Conservation (phyloP, 1,284 basidiomycete genomes). For the Lentinus polychrous region DNA sequence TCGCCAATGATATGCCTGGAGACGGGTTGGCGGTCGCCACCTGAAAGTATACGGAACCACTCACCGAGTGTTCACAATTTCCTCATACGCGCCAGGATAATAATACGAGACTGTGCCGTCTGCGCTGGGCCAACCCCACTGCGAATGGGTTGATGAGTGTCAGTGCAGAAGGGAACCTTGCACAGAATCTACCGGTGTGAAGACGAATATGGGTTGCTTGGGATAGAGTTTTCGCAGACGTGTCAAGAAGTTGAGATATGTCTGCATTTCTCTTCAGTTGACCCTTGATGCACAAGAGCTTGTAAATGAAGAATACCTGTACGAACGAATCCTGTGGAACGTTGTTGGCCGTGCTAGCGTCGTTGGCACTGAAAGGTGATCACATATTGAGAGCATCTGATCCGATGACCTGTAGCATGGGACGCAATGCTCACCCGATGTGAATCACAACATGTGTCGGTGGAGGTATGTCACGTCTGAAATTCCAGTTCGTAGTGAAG, state of each 20-base stretch:
- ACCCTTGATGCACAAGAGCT: neutral
- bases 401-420: neutral
- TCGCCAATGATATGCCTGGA: slow-evolving; percentile 35
- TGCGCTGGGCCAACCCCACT: slow-evolving; percentile 54
- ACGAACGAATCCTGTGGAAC: slow-evolving; percentile 38
- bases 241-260: slow-evolving; percentile 38
- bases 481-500: slow-evolving; percentile 54
- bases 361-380: slow-evolving; percentile 31
- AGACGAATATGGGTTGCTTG: slow-evolving; percentile 43
- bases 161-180: neutral
- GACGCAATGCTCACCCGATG: slow-evolving; percentile 33
- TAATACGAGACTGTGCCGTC: slow-evolving; percentile 42
- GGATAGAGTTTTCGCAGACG: slow-evolving; percentile 38
- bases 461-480: slow-evolving; percentile 36
- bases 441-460: slow-evolving; percentile 49
- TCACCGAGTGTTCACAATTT: slow-evolving; percentile 37
- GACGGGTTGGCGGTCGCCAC: neutral
- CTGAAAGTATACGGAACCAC: slow-evolving; percentile 9
- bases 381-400: neutral
- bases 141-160: neutral
- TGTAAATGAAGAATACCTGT: too few relatives aligned
- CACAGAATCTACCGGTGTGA: slow-evolving; percentile 39
- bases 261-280: slow-evolving; percentile 26
- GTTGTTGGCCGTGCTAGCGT: slow-evolving; percentile 33
- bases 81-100: slow-evolving; percentile 40